Percentiles rank a stretch among this genome's conserved stretches.
Conservation (phyloP, 495 filamentous ascomycete genomes). For the Xylaria grammica region DNA sequence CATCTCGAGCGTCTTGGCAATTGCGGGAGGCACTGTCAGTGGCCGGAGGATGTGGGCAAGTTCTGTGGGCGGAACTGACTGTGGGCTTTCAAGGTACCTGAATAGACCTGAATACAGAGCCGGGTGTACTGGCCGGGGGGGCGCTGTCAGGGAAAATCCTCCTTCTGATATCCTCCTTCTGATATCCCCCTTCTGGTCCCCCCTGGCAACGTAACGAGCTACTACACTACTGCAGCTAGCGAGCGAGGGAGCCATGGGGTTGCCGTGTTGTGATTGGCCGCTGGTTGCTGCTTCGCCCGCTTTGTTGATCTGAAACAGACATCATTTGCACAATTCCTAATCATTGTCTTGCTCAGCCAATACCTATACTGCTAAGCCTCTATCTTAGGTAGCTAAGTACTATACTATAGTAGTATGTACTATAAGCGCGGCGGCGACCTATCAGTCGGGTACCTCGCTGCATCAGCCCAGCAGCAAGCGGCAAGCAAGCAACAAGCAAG, state of each 20-base stretch:
- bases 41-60: background rate
- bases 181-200: background rate
- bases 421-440: no score
- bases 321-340: slow-evolving; percentile 13
- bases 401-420: background rate
- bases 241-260: background rate
- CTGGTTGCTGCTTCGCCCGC: slow-evolving; percentile 21
- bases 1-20: background rate
- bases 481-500: no score
- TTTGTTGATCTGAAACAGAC: slow-evolving; percentile 28
- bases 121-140: no score
- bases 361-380: background rate
- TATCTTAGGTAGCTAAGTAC: no score
- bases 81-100: background rate
- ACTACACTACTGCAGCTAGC: background rate
- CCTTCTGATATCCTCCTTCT: background rate
- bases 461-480: background rate
- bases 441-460: no score
- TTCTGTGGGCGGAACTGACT: background rate
- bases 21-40: background rate
- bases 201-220: slow-evolving; percentile 2
- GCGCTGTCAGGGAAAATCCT: background rate
- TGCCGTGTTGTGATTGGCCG: slow-evolving; percentile 8
- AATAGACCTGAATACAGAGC: background rate
- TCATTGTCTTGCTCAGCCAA: background rate